Conservation (phyloP, 1,284 basidiomycete genomes). For the Ganoderma resinaceum region DNA sequence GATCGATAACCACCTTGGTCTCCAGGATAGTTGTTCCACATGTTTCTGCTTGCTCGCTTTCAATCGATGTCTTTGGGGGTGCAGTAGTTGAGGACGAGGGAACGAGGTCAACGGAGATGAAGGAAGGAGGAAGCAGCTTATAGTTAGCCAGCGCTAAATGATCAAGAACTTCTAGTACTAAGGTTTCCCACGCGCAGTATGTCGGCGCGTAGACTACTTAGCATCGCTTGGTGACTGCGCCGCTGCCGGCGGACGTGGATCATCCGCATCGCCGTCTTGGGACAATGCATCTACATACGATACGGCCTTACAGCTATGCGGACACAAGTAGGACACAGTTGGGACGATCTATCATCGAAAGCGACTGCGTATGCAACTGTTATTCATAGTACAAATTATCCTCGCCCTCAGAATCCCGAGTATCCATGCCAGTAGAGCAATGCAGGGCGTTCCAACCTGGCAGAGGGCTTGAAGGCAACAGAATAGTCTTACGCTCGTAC, state of each 20-base stretch:
- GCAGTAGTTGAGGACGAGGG: neutral
- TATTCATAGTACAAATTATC: neutral
- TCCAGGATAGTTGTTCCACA: constrained; percentile 30
- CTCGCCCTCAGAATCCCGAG: neutral
- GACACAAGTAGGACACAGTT: neutral
- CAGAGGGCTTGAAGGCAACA: constrained; percentile 20
- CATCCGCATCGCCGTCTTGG: neutral
- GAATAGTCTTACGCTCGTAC: neutral
- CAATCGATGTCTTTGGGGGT: neutral
- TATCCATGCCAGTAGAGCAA: neutral
- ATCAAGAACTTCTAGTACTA: constrained; percentile 1
- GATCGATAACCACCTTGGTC: constrained; percentile 41
- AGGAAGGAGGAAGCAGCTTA: constrained; percentile 5
- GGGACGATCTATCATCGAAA: neutral
- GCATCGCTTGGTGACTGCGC: neutral
- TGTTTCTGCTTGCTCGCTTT: neutral
- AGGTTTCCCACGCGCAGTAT: constrained; percentile 15
- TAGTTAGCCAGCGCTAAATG: constrained; percentile 2
- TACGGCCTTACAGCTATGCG: neutral
- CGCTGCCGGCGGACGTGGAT: neutral
- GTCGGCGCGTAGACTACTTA: constrained; percentile 15
- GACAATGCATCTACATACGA: neutral
- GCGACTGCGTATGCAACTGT: neutral
- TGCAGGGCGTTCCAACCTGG: constrained; percentile 15
- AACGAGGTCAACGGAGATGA: constrained; percentile 10